Evolutionary conservation across 2,329 filamentous ascomycete genomes (phyloP).

Genomic region (Corinectria fuckeliana): DNA sequence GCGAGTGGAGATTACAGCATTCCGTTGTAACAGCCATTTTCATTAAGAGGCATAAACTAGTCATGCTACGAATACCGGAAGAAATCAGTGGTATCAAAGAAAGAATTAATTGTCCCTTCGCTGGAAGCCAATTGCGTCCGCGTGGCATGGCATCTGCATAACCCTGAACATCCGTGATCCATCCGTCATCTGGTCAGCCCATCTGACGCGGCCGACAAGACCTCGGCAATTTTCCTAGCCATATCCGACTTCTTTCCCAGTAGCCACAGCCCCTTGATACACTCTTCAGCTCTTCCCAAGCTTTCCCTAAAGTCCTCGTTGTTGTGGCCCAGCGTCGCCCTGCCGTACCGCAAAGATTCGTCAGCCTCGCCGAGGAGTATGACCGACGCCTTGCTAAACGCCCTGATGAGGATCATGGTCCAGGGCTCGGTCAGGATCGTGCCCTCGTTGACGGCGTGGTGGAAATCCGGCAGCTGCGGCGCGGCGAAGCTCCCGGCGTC

Average conservation of each 20-base stretch:
- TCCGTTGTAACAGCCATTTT: background rate
- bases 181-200: slow-evolving; percentile 1
- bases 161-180: background rate
- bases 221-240: slow-evolving; percentile 36
- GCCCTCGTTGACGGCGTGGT: slow-evolving; percentile 59
- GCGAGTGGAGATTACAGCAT: background rate
- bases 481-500: slow-evolving; percentile 9
- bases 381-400: slow-evolving; percentile 56
- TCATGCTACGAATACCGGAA: too few species aligned
- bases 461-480: slow-evolving; percentile 50
- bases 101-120: background rate
- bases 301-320: slow-evolving; percentile 36
- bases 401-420: slow-evolving; percentile 61
- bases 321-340: slow-evolving; percentile 27
- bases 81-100: background rate
- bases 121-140: background rate
- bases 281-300: slow-evolving; percentile 51
- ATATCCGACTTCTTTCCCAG: slow-evolving; percentile 63
- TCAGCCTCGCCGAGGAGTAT: slow-evolving; percentile 44
- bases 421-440: slow-evolving; percentile 65
- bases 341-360: slow-evolving; percentile 28
- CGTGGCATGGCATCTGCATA: too few species aligned
- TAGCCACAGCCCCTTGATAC: slow-evolving; percentile 59
- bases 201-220: slow-evolving; percentile 19
- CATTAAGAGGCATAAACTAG: background rate